Percentiles rank a stretch among this genome's conserved stretches.
Evolutionary conservation across 2,329 filamentous ascomycete species (phyloP).

Genomic region (Botrytis tulipae): DNA sequence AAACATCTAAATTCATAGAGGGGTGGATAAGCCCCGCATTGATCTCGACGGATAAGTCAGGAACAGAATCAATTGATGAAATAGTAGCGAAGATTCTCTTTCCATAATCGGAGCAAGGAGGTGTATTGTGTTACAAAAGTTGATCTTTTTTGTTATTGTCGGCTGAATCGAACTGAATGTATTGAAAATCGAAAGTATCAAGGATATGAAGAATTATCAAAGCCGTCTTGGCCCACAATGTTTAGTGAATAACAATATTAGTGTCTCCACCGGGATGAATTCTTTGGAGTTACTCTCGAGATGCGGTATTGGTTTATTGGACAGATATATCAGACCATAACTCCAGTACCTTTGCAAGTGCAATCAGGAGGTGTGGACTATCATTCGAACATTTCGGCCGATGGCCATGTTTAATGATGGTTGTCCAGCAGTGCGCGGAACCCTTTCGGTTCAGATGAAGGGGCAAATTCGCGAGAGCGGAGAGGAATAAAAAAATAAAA

Average conservation of each 20-base stretch:
- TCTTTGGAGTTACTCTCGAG: background rate
- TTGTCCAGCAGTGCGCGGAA: background rate
- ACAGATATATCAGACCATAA: background rate
- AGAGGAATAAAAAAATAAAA: background rate
- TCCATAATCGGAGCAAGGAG: conserved; percentile 5
- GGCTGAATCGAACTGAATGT: background rate
- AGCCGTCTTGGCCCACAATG: background rate
- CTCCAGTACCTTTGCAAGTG: background rate
- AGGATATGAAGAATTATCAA: background rate
- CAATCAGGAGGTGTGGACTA: background rate
- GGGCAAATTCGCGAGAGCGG: background rate
- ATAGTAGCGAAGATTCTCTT: background rate
- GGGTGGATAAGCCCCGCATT: background rate
- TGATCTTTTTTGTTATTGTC: background rate
- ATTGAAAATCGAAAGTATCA: background rate
- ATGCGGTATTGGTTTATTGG: background rate
- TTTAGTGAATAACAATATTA: background rate
- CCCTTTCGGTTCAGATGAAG: background rate
- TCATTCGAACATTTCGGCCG: background rate
- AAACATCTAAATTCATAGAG: background rate
- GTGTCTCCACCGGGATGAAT: background rate
- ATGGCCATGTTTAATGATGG: background rate
- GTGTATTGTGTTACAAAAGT: background rate
- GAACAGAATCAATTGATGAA: background rate
- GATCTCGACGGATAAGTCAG: conserved; percentile 15